phyloP scores from a whole-genome alignment of 208 protist species.

The Crithidia thermophila region DNA sequence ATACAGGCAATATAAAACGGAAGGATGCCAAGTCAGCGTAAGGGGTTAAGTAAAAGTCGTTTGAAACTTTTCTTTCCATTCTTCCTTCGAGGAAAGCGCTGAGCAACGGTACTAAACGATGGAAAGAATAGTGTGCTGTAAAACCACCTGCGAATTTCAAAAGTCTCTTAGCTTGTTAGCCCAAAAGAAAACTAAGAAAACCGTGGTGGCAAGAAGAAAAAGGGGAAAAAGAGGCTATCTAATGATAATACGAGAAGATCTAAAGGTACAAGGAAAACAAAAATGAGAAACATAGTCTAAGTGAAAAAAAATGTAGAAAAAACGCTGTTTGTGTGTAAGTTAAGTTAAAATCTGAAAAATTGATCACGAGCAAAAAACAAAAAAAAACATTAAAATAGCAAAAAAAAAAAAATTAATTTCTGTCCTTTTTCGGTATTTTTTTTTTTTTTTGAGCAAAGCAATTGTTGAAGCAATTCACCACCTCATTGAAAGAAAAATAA shows the following conservation, averaged over 20 bases:
- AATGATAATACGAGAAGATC: not conserved
- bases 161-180: no score
- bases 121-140: not conserved
- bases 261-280: not conserved
- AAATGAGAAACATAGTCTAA: conserved; percentile 2
- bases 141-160: no score
- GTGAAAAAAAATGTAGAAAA: no score
- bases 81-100: no score
- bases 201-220: conserved; percentile 21
- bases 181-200: not conserved
- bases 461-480: not conserved
- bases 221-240: not conserved
- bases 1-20: no score
- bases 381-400: conserved; percentile 5
- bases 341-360: conserved; percentile 5
- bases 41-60: no score
- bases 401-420: not conserved
- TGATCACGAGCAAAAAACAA: not conserved
- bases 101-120: no score
- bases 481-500: no score
- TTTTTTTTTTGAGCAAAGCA: not conserved
- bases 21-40: no score
- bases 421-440: no score
- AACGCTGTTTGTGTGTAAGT: conserved; percentile 5
- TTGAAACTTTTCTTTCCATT: no score